Evolutionary conservation across 129 eudicot genomes (phyloP), one percentile per base, ranked within the genome.

Genomic region (Artemisia annua): DNA sequence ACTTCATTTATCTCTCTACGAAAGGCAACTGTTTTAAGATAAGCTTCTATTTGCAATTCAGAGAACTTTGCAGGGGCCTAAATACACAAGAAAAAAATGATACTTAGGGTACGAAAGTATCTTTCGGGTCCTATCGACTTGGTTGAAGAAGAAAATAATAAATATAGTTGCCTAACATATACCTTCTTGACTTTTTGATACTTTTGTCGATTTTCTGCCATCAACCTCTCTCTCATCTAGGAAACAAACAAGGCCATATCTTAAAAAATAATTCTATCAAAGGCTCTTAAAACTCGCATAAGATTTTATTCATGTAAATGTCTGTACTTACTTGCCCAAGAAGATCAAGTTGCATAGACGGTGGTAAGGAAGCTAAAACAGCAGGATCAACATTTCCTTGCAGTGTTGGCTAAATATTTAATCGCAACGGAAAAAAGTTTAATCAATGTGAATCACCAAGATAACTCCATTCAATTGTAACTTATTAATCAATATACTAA

Each of bases 291-390:
- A 46, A 46, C 71, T 8, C 15, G 56, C 53, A 59, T 10, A 75
- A 53, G 22, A 61, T 64, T 53, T 51, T 66, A 44, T 15, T 24
- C 16, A 19, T 44, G 35, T 52, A 66, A 46, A 39, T 60, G 30
- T 54, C 24, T 7, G 69, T 61, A 69, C 66, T 67, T 63, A 89
- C 98, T 90, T 93, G 98, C 66, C 75, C 97, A 77, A 93, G 93
- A 81, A 93, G 98, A 78, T 93, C 98, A 80, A 93, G 98, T 86
- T 93, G 98, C 97, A 93, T 89, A 8, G 98, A 90, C 18, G 97
- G 98, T 76, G 98, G 98, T 78, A 93, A 76, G 68, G 97, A 81
- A 77, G 98, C 98, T 84, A 93, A 86, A 44, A 93, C 90, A 67
- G 97, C 86, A 71, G 66, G 66, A 84, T 93, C 98, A 61, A 93